Conservation (phyloP, 371 early-diverging fungal species). For the Dinochytrium kinnereticum region DNA sequence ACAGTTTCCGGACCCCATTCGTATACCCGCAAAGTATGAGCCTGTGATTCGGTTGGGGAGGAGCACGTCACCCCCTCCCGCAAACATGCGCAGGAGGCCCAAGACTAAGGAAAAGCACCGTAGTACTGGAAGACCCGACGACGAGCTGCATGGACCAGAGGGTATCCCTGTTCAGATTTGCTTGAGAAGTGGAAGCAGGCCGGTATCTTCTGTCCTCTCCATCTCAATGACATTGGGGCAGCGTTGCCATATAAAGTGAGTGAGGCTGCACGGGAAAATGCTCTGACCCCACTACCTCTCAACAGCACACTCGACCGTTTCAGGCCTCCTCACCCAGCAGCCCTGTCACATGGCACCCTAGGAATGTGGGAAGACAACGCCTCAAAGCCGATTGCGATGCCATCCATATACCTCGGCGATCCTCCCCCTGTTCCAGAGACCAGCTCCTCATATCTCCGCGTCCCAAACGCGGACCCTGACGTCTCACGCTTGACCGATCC, state of each 20-base stretch:
- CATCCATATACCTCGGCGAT: constrained; percentile 8
- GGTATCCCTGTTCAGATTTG: constrained; percentile 14
- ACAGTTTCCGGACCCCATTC: constrained; percentile 16
- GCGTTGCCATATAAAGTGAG: constrained; percentile 20
- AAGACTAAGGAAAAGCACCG: background rate
- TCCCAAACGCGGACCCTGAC: background rate
- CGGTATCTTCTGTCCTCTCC: background rate
- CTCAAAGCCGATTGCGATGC: constrained; percentile 10
- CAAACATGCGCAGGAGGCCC: background rate
- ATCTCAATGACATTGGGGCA: background rate
- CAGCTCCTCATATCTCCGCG: background rate
- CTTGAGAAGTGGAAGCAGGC: background rate
- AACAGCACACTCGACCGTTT: constrained; percentile 11
- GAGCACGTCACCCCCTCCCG: background rate
- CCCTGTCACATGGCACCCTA: constrained; percentile 5
- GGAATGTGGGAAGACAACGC: constrained; percentile 17
- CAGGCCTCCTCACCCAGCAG: constrained; percentile 5
- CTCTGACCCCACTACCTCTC: background rate
- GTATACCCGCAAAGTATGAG: constrained; percentile 5
- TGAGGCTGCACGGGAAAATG: too few relatives aligned
- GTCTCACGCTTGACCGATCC: background rate
- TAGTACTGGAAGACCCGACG: constrained; percentile 15
- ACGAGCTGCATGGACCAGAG: constrained; percentile 18
- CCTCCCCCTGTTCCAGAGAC: background rate
- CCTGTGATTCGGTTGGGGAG: background rate